A percentile compares a stretch with the other conserved stretches of the same genome.
These are phyloP conservation scores for Macrocybe sp. DNA, from an alignment of 1,284 basidiomycete genomes.

Conservation along the genomic window DNA sequence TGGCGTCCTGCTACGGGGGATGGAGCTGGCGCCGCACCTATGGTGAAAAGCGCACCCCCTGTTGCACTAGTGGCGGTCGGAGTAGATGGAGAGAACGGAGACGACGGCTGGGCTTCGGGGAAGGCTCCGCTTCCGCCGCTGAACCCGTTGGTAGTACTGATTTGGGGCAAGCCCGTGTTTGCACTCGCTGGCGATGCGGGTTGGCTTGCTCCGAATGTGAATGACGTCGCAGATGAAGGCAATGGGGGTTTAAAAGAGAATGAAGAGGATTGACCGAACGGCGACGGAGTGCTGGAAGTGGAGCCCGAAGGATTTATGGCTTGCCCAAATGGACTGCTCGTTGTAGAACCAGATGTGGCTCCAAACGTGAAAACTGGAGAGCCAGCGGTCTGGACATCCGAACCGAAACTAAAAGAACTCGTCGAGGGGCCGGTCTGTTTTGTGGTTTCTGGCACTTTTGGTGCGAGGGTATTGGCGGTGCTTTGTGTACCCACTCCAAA, in stretches of 20 bases:
- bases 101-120: conserved; percentile 30
- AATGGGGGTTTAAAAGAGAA: conserved; percentile 37
- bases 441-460: conserved; percentile 24
- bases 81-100: conserved; percentile 34
- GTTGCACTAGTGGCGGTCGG: conserved; percentile 28
- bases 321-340: conserved; percentile 39
- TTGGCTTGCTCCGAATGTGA: conserved; percentile 44
- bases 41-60: conserved; percentile 47
- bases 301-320: conserved; percentile 31
- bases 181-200: conserved; percentile 51
- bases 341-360: conserved; percentile 21
- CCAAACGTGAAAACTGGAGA: conserved; percentile 42
- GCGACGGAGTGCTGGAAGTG: conserved; percentile 52
- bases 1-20: conserved; percentile 31
- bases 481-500: conserved; percentile 21
- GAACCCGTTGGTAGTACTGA: conserved; percentile 32
- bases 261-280: conserved; percentile 36
- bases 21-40: conserved; percentile 43
- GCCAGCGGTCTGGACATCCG: conserved; percentile 27
- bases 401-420: conserved; percentile 39
- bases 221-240: conserved; percentile 25
- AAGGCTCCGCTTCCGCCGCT: conserved; percentile 30
- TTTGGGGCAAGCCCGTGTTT: conserved; percentile 30
- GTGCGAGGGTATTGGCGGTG: conserved; percentile 27
- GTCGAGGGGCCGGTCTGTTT: conserved; percentile 32